These are phyloP conservation scores for Botryobasidium botryosum DNA, from an alignment of 768 basidiomycete species.

Conservation along the genomic window DNA sequence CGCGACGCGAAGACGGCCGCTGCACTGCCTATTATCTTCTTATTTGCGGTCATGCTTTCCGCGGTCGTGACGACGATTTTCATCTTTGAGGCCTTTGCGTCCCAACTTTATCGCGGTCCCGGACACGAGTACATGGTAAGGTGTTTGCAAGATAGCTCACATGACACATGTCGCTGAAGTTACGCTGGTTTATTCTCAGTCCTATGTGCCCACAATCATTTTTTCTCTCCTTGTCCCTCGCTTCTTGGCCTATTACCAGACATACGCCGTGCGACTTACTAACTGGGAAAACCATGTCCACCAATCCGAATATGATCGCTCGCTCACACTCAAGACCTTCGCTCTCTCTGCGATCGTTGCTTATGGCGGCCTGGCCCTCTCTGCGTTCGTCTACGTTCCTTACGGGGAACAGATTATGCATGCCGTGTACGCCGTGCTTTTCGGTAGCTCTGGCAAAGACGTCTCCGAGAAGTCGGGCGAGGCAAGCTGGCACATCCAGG, in stretches of 20 bases:
- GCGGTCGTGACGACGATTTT: slow-evolving; percentile 67
- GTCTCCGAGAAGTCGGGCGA: slow-evolving; percentile 19
- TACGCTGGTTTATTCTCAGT: slow-evolving; percentile 25
- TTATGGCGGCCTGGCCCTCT: slow-evolving; percentile 78
- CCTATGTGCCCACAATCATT: slow-evolving; percentile 66
- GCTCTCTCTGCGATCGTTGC: slow-evolving; percentile 76
- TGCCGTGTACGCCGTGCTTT: slow-evolving; percentile 22
- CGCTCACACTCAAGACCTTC: slow-evolving; percentile 82
- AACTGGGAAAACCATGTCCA: slow-evolving; percentile 86
- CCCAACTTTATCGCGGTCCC: slow-evolving; percentile 74
- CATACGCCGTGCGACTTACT: slow-evolving; percentile 50
- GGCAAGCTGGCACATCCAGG: slow-evolving; percentile 11
- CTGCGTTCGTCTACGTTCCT: slow-evolving; percentile 91
- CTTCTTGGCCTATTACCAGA: slow-evolving; percentile 56
- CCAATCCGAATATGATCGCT: slow-evolving; percentile 55
- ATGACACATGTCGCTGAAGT: background rate
- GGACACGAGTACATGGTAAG: slow-evolving; percentile 63
- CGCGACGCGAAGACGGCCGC: slow-evolving; percentile 50
- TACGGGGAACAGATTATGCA: slow-evolving; percentile 78
- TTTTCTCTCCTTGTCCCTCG: slow-evolving; percentile 70
- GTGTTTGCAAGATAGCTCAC: slow-evolving; percentile 10
- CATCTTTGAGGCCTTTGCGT: slow-evolving; percentile 79
- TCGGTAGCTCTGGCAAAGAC: slow-evolving; percentile 15
- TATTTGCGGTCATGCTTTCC: slow-evolving; percentile 54
- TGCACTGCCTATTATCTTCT: slow-evolving; percentile 51